A percentile compares a stretch with the other conserved stretches of the same genome.
Conservation (phyloP, 352 stramenopile genomes). For the Aphanomyces astaci region DNA sequence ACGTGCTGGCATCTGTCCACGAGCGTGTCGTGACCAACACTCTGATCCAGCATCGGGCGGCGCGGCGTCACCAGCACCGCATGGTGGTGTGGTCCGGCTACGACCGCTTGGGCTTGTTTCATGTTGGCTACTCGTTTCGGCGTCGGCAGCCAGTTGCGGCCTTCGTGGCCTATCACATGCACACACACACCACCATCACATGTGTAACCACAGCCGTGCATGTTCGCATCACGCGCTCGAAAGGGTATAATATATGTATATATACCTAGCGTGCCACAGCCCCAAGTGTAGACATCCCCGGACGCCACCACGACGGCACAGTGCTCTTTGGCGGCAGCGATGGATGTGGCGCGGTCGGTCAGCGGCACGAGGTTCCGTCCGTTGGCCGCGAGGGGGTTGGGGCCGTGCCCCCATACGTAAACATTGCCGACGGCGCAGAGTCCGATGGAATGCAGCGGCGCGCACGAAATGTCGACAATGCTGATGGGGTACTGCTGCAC, state of each 20-base stretch:
- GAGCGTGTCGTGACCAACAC: conserved; percentile 26
- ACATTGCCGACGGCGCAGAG: conserved; percentile 51
- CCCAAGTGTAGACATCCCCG: conserved; percentile 70
- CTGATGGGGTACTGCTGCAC: conserved; percentile 44
- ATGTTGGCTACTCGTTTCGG: conserved; percentile 67
- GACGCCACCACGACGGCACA: conserved; percentile 59
- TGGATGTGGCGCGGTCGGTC: conserved; percentile 26
- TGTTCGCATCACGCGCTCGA: too few relatives aligned
- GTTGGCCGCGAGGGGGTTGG: conserved; percentile 34
- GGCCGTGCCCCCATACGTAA: conserved; percentile 71
- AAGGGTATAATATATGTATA: too few relatives aligned
- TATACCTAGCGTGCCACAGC: conserved; percentile 47
- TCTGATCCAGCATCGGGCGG: conserved; percentile 20
- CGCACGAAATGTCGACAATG: conserved; percentile 65
- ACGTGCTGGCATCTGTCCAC: conserved; percentile 39
- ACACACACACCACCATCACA: neutral
- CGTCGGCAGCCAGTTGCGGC: conserved; percentile 63
- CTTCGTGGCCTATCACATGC: conserved; percentile 46
- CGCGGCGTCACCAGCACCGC: conserved; percentile 52
- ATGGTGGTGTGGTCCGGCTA: conserved; percentile 65
- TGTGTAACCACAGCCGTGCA: too few relatives aligned
- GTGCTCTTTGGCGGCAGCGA: conserved; percentile 68
- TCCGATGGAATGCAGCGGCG: conserved; percentile 72
- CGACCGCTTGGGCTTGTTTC: conserved; percentile 62
- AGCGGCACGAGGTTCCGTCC: conserved; percentile 13